A percentile compares a stretch with the other conserved stretches of the same genome.
phyloP scores from a whole-genome alignment of 345 rosid species.

The Adansonia digitata region DNA sequence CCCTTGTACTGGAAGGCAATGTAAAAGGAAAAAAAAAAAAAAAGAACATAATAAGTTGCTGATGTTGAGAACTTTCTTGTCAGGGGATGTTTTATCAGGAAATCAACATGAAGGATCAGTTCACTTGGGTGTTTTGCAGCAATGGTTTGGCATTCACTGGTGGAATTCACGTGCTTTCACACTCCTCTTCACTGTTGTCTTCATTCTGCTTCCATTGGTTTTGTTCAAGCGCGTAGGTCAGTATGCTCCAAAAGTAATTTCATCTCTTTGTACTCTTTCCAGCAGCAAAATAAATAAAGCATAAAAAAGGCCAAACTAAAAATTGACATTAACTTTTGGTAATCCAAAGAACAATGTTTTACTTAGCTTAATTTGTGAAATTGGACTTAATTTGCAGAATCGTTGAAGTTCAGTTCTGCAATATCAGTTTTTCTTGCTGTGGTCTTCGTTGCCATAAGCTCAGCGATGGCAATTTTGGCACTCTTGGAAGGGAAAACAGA shows the following conservation, averaged over 20 bases:
- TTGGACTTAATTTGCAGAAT: conserved; percentile 40
- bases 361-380: background rate
- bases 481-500: conserved; percentile 59
- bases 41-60: background rate
- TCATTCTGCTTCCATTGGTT: conserved; percentile 65
- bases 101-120: conserved; percentile 42
- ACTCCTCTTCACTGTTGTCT: conserved; percentile 43
- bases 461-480: conserved; percentile 56
- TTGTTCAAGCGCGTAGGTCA: conserved; percentile 57
- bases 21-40: too few relatives aligned
- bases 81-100: conserved; percentile 86
- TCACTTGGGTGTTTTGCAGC: conserved; percentile 76
- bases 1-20: background rate
- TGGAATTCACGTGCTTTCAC: conserved; percentile 72
- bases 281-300: background rate
- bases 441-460: conserved; percentile 62
- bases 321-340: background rate
- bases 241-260: background rate
- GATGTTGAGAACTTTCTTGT: background rate
- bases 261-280: conserved; percentile 11
- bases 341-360: background rate
- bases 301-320: background rate
- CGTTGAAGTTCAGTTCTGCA: conserved; percentile 56
- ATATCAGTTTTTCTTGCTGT: conserved; percentile 63
- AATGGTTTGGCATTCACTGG: conserved; percentile 85